Conservation (phyloP, 192 early-diverging fungal genomes). For the Haplosporangium gracile region DNA sequence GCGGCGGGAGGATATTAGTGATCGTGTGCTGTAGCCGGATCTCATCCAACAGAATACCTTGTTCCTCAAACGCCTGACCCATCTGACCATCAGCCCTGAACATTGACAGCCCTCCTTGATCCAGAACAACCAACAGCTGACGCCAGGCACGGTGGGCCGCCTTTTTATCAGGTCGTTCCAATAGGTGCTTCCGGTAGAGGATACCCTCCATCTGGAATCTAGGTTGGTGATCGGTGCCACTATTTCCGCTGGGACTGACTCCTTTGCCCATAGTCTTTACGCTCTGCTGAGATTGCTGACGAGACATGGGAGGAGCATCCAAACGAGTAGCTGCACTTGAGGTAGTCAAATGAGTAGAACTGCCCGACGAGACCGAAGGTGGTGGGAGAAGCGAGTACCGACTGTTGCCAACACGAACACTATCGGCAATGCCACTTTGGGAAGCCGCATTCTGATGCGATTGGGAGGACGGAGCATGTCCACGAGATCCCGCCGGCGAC, state of each 20-base stretch:
- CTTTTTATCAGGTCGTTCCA: slow-evolving; percentile 79
- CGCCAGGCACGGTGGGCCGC: slow-evolving; percentile 86
- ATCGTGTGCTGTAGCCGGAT: slow-evolving; percentile 81
- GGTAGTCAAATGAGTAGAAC: neutral
- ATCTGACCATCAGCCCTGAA: slow-evolving; percentile 72
- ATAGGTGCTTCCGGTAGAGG: slow-evolving; percentile 87
- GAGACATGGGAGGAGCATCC: neutral
- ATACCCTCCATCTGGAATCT: slow-evolving; percentile 74
- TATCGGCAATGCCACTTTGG: neutral
- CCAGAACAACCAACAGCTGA: slow-evolving; percentile 80
- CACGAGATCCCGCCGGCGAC: neutral
- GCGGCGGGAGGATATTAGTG: slow-evolving; percentile 83
- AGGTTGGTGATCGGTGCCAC: slow-evolving; percentile 13
- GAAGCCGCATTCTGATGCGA: neutral
- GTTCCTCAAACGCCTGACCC: slow-evolving; percentile 44
- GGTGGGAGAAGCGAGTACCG: slow-evolving; percentile 3
- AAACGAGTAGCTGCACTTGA: neutral
- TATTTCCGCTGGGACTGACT: slow-evolving; percentile 13
- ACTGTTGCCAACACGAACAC: slow-evolving; percentile 6
- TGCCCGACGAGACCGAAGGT: neutral
- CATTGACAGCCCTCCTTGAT: slow-evolving; percentile 81
- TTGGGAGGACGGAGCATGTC: neutral
- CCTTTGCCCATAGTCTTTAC: slow-evolving; percentile 5
- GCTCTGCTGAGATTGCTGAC: neutral
- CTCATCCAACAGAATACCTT: slow-evolving; percentile 55